Evolutionary conservation across 2,329 filamentous ascomycete genomes (phyloP), one percentile per base, ranked within the genome.

Genomic region (Fusarium piperis): DNA sequence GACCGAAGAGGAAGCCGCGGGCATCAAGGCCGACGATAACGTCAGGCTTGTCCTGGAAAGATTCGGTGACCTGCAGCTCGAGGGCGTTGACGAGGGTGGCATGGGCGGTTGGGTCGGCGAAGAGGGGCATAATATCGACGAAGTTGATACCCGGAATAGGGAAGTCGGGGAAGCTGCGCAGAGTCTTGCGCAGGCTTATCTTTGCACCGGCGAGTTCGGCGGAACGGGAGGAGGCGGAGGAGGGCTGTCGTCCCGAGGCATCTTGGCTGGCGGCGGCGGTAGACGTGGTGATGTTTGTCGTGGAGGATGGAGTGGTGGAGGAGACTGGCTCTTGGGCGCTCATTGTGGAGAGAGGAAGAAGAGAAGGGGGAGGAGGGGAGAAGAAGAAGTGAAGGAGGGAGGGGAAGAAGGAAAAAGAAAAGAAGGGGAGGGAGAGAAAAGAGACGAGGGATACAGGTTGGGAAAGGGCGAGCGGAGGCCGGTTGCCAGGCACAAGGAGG

Each of bases 121-220:
- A 98, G 80, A 98, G 92, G 68, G 96, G 96, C 83, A 99, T 92
- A 84, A 99, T 98, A 81, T 99, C 96, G 85, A 98, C 94, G 84
- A 99, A 99, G 78, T 97, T 88, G 80, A 99, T 95, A 81, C 96
- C 95, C 51, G 93, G 91, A 74, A 92, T 91, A 66, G 95, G 95
- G 85, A 98, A 98, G 87, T 98, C 94, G 78, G 91, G 90, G 85
- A 94, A 97, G 82, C 94, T 91, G 83, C 93, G 93, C 76, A 98
- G 89, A 67, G 92, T 89, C 75, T 85, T 83, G 79, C 91, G 84
- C 87, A 87, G 95, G 88, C 83, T 92, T 88, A 90, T 84, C 88
- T 91, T 89, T 87, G 87, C 87, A 89, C 88, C 76, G 88, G 88
- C 81, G 88, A 90, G 87, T 90, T 90, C 83, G 88, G 88, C 76